Conservation (phyloP, 306 rosid genomes). For the Erythrophleum fordii region DNA sequence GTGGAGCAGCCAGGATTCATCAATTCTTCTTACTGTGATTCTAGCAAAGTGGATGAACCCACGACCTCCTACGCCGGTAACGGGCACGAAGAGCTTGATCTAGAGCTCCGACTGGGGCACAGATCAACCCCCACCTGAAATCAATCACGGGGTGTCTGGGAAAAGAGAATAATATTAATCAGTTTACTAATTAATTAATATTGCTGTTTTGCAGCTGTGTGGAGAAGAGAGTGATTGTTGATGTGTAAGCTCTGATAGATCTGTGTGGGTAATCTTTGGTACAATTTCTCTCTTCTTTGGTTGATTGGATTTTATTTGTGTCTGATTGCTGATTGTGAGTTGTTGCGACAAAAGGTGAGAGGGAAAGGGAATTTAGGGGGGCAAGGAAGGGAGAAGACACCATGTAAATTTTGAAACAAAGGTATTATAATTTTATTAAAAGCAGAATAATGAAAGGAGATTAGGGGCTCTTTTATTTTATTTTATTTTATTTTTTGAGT, state of each 20-base stretch:
- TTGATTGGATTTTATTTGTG: constrained; percentile 11
- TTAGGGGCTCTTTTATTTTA: constrained; percentile 33
- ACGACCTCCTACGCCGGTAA: constrained; percentile 20
- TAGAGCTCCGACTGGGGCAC: constrained; percentile 79
- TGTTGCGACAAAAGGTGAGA: not conserved
- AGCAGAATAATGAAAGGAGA: constrained; percentile 32
- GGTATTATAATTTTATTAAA: not conserved
- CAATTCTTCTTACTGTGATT: not conserved
- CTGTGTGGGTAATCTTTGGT: constrained; percentile 17
- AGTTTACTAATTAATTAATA: not conserved
- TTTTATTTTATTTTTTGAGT: not conserved
- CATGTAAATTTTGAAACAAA: constrained; percentile 16
- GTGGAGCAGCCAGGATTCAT: not conserved
- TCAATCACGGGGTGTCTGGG: not conserved
- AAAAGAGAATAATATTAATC: not conserved
- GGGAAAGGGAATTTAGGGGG: constrained; percentile 18
- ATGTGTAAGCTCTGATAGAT: constrained; percentile 23
- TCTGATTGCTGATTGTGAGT: constrained; percentile 21
- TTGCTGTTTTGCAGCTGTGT: not conserved
- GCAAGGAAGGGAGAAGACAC: not conserved
- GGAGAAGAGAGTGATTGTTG: not conserved
- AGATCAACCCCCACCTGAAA: constrained; percentile 52
- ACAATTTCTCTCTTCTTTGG: not conserved
- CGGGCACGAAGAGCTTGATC: constrained; percentile 66
- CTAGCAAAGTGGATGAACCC: constrained; percentile 36